Percentiles rank a stretch among this genome's conserved stretches.
These are phyloP conservation scores for Linnemannia elongata DNA, from an alignment of 192 early-diverging fungal genomes.

Conservation along the genomic window DNA sequence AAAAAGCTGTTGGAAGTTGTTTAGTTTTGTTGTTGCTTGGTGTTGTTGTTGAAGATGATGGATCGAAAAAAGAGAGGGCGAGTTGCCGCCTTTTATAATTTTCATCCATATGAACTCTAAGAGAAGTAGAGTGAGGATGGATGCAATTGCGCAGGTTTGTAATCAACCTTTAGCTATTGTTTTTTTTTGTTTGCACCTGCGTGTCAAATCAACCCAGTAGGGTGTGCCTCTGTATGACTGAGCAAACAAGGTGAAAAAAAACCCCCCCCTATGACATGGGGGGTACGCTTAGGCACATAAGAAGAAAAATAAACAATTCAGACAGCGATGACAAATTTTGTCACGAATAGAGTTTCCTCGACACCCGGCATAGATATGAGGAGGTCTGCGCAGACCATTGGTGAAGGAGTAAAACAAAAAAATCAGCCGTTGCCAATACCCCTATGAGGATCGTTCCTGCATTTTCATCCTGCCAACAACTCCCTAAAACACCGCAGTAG, in stretches of 20 bases:
- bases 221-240: neutral
- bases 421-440: no score
- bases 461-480: no score
- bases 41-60: neutral
- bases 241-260: neutral
- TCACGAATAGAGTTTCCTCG: neutral
- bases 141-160: neutral
- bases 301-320: neutral
- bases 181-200: neutral
- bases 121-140: neutral
- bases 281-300: neutral
- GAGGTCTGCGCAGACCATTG: neutral
- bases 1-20: neutral
- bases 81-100: conserved; percentile 1
- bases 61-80: neutral
- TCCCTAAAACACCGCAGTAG: no score
- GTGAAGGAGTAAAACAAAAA: no score
- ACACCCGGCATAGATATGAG: neutral
- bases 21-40: neutral
- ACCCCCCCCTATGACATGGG: neutral
- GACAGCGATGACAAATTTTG: neutral
- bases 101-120: neutral
- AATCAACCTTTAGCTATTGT: neutral
- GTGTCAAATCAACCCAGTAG: neutral
- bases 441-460: no score